Percentiles rank a stretch among this genome's conserved stretches.
phyloP scores from a whole-genome alignment of 345 rosid genomes.

The Gossypium mustelinum region DNA sequence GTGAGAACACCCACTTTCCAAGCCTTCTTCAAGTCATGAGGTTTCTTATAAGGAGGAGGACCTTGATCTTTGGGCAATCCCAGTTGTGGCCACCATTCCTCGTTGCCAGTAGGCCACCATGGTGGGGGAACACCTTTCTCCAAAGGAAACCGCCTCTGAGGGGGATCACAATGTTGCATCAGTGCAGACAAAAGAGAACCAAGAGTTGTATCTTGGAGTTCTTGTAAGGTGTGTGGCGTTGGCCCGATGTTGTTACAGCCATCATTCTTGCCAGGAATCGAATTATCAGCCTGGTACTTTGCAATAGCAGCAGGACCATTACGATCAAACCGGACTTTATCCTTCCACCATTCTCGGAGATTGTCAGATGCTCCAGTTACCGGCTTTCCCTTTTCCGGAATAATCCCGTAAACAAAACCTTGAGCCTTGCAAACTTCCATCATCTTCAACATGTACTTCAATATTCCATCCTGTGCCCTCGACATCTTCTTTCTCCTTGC shows the following conservation, averaged over 20 bases:
- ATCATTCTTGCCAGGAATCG: constrained; percentile 46
- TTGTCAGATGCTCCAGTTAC: constrained; percentile 88
- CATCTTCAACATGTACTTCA: constrained; percentile 82
- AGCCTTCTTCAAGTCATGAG: constrained; percentile 91
- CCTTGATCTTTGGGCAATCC: constrained; percentile 60
- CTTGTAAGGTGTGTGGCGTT: constrained; percentile 74
- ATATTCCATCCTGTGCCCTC: constrained; percentile 76
- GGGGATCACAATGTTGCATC: constrained; percentile 88
- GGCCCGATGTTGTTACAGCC: constrained; percentile 47
- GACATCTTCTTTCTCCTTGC: constrained; percentile 72
- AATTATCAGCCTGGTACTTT: constrained; percentile 63
- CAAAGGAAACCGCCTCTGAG: constrained; percentile 82
- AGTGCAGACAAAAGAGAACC: constrained; percentile 85
- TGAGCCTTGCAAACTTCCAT: constrained; percentile 91
- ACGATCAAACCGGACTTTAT: constrained; percentile 84
- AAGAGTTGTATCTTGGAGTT: constrained; percentile 93
- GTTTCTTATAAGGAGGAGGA: constrained; percentile 94
- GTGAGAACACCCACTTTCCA: constrained; percentile 94
- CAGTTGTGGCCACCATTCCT: constrained; percentile 87
- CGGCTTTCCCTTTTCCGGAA: constrained; percentile 80
- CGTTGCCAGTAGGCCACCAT: constrained; percentile 90
- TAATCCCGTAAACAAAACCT: constrained; percentile 94
- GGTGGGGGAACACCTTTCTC: constrained; percentile 88
- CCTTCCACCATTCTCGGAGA: constrained; percentile 98
- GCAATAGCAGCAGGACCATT: constrained; percentile 86